These are phyloP conservation scores for Pseudonitzschia pungens DNA, from an alignment of 108 stramenopile genomes.

Conservation along the genomic window DNA sequence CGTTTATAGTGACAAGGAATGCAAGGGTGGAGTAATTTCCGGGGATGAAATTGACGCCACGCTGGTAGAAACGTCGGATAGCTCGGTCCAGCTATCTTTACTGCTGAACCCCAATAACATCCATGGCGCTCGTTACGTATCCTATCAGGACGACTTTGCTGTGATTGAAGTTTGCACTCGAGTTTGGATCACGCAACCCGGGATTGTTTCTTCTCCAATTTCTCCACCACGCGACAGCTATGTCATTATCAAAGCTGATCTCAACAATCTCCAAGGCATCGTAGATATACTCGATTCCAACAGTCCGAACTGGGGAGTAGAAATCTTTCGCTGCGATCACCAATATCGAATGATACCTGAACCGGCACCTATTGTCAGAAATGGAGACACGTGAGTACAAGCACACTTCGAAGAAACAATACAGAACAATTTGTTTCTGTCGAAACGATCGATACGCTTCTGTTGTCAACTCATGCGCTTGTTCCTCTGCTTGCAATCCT, in stretches of 20 bases:
- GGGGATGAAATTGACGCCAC: background rate
- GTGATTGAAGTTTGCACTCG: conserved; percentile 1
- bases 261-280: background rate
- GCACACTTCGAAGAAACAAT: background rate
- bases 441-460: no score
- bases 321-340: conserved; percentile 5
- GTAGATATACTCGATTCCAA: conserved; percentile 2
- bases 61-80: background rate
- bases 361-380: background rate
- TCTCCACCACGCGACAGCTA: background rate
- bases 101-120: conserved; percentile 12
- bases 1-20: background rate
- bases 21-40: background rate
- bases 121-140: conserved; percentile 4
- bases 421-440: no score
- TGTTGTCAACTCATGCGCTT: background rate
- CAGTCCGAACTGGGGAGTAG: background rate
- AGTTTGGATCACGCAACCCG: background rate
- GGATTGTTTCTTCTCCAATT: background rate
- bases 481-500: no score
- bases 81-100: conserved; percentile 3
- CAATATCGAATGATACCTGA: background rate
- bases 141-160: background rate
- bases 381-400: background rate
- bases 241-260: conserved; percentile 3